phyloP scores from a whole-genome alignment of 495 filamentous ascomycete genomes.

The Barbatosphaeria neglecta region DNA sequence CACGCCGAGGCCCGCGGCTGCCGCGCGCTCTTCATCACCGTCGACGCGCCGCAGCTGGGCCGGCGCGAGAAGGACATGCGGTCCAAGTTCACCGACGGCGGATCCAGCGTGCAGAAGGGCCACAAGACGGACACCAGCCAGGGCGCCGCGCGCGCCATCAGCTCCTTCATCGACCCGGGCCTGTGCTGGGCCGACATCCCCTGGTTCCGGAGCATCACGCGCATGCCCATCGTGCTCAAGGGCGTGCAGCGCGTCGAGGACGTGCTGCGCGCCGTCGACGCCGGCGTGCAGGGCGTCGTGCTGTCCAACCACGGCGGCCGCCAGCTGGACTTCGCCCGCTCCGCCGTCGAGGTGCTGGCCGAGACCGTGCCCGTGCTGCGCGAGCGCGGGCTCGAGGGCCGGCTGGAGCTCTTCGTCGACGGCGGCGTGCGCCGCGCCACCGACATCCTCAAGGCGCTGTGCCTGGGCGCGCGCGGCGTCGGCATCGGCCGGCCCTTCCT shows the following conservation, averaged over 20 bases:
- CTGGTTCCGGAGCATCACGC: slow-evolving; percentile 85
- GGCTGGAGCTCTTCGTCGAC: slow-evolving; percentile 85
- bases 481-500: slow-evolving; percentile 93
- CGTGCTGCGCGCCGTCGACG: slow-evolving; percentile 72
- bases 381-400: slow-evolving; percentile 66
- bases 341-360: slow-evolving; percentile 84
- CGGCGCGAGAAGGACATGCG: slow-evolving; percentile 94
- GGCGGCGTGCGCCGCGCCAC: slow-evolving; percentile 83
- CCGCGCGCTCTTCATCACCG: slow-evolving; percentile 95
- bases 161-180: slow-evolving; percentile 85
- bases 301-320: slow-evolving; percentile 94
- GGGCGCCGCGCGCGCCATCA: slow-evolving; percentile 83
- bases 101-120: slow-evolving; percentile 67
- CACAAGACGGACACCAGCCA: slow-evolving; percentile 74
- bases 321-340: slow-evolving; percentile 89
- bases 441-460: slow-evolving; percentile 93
- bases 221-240: slow-evolving; percentile 95
- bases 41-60: slow-evolving; percentile 92
- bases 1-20: slow-evolving; percentile 89
- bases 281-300: slow-evolving; percentile 82
- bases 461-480: slow-evolving; percentile 83
- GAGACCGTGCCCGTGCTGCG: slow-evolving; percentile 94
- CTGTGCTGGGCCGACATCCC: slow-evolving; percentile 91
- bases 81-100: slow-evolving; percentile 76
- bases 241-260: slow-evolving; percentile 95